Base-by-base conservation (phyloP, 495 filamentous ascomycete genomes). In the Entonaema liquescens region DNA sequence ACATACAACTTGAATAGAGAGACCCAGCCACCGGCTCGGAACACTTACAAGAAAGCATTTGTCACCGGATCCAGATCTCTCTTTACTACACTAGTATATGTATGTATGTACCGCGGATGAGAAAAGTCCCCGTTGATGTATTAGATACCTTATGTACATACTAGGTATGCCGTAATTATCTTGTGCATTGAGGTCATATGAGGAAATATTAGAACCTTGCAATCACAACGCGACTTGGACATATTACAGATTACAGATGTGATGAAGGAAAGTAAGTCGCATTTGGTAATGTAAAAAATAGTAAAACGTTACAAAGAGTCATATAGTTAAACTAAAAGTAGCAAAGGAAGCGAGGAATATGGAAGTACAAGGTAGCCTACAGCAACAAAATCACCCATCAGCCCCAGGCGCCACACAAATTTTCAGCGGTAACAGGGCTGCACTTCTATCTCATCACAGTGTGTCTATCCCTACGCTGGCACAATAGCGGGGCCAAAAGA, bases 381-480 rank as follows among this genome's bases (percentile, higher is more conserved):
- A 42, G 11, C 35, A 59, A n/a, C 4, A 53, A 13, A 47, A 23
- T 47, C 49, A 15, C 49, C 58, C 52, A 66, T 64, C 69, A 72
- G 69, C 69, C 69, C 69, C 69, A 72, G 49, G 23, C 69, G 69
- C 69, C 69, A 72, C 69, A 67, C 19, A 72, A 60, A 59, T 64
- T 65, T 65, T 56, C 40, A 63, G 42, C 54, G 54, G 54, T 36
- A 57, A 36, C 54, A 38, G 33, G 54, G 54, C 31, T 53, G 49
- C 12, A 13, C 23, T 53, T 28, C 15, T 15, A 67, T 15, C 11
- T 13, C 59, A 56, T 68, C 65, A 68, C 65, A 61, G 49, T 60
- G 31, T 62, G 59, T 68, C 56, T 64, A 64, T 67, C 49, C 55
- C 54, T 65, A 73, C 57, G 61, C 42, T 73, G 70, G 70, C 70